phyloP scores from a whole-genome alignment of 2,329 filamentous ascomycete species.

The Claviceps humidiphila region DNA sequence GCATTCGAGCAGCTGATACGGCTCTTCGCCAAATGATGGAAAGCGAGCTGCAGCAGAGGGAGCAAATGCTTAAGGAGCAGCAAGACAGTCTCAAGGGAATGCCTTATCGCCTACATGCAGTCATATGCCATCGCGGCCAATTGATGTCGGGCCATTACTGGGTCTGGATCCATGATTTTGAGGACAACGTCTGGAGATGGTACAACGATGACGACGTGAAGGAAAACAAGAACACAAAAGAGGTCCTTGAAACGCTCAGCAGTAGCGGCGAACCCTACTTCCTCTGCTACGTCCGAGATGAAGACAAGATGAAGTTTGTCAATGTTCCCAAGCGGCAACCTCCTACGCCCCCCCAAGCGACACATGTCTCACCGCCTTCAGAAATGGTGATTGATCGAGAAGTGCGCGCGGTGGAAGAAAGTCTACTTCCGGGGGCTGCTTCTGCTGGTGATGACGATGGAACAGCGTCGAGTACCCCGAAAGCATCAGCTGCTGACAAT shows the following conservation, averaged over 20 bases:
- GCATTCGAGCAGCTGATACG: conserved; percentile 13
- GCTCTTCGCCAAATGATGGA: conserved; percentile 31
- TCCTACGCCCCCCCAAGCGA: conserved; percentile 7
- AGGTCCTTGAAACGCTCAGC: conserved; percentile 57
- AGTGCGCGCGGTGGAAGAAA: conserved; percentile 10
- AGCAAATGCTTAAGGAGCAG: conserved; percentile 15
- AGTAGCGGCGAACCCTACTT: conserved; percentile 67
- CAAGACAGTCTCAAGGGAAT: conserved; percentile 44
- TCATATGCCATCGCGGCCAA: conserved; percentile 78
- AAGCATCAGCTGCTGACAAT: background rate
- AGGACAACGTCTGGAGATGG: conserved; percentile 68
- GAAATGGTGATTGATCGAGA: conserved; percentile 11
- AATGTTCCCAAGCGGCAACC: conserved; percentile 28
- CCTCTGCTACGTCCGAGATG: conserved; percentile 67
- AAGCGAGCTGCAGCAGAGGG: conserved; percentile 23
- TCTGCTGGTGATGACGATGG: background rate
- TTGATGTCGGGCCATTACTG: conserved; percentile 80
- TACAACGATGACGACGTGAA: conserved; percentile 85
- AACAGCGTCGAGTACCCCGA: background rate
- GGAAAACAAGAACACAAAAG: conserved; percentile 47
- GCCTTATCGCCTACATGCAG: conserved; percentile 74
- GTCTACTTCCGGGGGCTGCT: background rate
- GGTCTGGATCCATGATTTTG: conserved; percentile 91
- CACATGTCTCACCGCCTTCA: conserved; percentile 2
- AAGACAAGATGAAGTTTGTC: conserved; percentile 42